Percentiles rank a stretch among this genome's conserved stretches.
Conservation (phyloP, 2,329 filamentous ascomycete genomes). For the Sclerotinia sclerotiorum region DNA sequence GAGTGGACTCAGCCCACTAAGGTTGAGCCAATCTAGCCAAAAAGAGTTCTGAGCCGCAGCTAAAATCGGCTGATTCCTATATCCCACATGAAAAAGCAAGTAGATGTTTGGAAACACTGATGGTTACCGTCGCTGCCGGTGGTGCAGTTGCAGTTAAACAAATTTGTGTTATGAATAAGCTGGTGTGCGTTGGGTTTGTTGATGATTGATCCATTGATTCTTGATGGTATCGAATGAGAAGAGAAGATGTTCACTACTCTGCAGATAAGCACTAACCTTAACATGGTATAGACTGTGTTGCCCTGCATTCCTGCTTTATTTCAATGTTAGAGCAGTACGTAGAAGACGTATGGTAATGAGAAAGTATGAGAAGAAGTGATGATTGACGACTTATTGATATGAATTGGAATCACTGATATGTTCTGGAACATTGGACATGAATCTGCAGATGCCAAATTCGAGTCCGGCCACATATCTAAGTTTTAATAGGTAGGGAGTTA, state of each 20-base stretch:
- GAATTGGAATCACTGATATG: no score
- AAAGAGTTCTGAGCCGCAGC: not conserved
- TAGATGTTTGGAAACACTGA: not conserved
- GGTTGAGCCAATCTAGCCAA: slow-evolving; percentile 12
- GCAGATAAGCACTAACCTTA: not conserved
- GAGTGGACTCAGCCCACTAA: not conserved
- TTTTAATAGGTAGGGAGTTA: not conserved
- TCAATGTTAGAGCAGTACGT: no score
- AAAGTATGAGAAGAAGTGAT: no score
- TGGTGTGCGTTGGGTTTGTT: not conserved
- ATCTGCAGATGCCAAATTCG: not conserved
- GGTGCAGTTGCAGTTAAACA: not conserved
- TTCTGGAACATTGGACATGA: no score
- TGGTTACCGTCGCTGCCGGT: not conserved
- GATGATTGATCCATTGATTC: no score
- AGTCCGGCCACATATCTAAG: not conserved
- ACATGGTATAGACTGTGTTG: not conserved
- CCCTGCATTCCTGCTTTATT: not conserved
- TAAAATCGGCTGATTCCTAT: not conserved
- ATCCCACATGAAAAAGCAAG: no score
- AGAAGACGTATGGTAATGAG: no score
- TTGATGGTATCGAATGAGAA: not conserved
- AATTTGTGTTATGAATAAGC: not conserved
- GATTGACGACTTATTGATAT: no score
- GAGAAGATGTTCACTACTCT: not conserved